Evolutionary conservation across 352 stramenopile genomes (phyloP), one percentile per base, ranked within the genome.

Genomic region (Phytopythium litorale): DNA sequence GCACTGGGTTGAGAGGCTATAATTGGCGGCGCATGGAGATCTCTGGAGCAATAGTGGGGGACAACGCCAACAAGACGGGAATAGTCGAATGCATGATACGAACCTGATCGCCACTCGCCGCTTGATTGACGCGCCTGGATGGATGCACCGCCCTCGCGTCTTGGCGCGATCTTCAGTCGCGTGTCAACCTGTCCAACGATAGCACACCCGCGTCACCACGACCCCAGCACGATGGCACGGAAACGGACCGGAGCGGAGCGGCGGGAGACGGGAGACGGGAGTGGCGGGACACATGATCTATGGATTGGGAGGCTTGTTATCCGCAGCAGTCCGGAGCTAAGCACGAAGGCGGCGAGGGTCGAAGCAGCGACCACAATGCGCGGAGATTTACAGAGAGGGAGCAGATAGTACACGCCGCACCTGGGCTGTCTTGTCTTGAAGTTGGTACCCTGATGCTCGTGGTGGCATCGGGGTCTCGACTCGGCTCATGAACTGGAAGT

Each of bases 391-490:
- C 42, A 48, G 42, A 25, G 53, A 16, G 25, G 30, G 28, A 57
- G 51, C n/a, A 32, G 30, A 57, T 58, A 58, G 18, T 45, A 35
- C 53, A 58, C 35, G 35, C 33, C 38, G 51, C 51, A 57, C 51
- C 51, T 57, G 11, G 8, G 18, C n/a, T 25, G 42, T 56, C 13
- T 18, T 45, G 51, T 28, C 49, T 38, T 38, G 49, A 23, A 19
- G 30, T n/a, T 9, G 35, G 23, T 21, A 16, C 4, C 25, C 19
- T 13, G 33, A 19, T 40, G 28, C 1, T 56, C 30, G 50, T 12
- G 23, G 8, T n/a, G 18, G 1, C 25, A 28, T 46, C 51, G 32
- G 23, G 9, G 32, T 38, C 33, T 38, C 33, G 16, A 21, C 15
- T 48, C 18, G 40, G 2, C 16, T 48, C 18, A 23, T 15, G 42